Evolutionary conservation across 805 yeast genomes (phyloP).

Genomic region (Lipomyces anomalus): DNA sequence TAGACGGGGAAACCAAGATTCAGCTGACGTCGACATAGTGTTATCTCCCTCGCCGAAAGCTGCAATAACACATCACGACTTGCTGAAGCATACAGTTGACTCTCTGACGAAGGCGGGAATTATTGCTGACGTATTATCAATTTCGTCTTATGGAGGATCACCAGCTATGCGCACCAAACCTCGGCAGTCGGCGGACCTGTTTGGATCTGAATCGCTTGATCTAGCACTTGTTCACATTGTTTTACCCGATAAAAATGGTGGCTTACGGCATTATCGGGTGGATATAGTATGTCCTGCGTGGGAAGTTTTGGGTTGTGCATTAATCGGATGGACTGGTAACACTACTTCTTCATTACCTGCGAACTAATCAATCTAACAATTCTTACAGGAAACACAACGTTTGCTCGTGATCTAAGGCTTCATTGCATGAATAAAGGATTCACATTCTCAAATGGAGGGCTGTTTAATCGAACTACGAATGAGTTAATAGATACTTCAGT

Average conservation of each 20-base stretch:
- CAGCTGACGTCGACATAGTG: constrained; percentile 21
- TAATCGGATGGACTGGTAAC: constrained; percentile 27
- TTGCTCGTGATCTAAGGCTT: constrained; percentile 20
- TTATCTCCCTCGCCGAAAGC: constrained; percentile 7
- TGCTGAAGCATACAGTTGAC: constrained; percentile 8
- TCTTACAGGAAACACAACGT: constrained; percentile 19
- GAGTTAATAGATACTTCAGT: constrained; percentile 16
- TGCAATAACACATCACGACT: constrained; percentile 6
- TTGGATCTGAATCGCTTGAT: no score
- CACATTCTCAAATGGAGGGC: constrained; percentile 15
- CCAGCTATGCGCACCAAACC: not conserved
- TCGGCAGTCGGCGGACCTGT: no score
- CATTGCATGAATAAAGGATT: constrained; percentile 10
- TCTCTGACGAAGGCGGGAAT: constrained; percentile 8
- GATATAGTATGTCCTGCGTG: constrained; percentile 23
- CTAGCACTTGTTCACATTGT: constrained; percentile 18
- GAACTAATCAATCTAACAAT: not conserved
- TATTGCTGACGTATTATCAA: constrained; percentile 11
- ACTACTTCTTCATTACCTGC: not conserved
- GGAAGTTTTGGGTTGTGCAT: constrained; percentile 18
- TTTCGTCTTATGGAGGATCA: not conserved
- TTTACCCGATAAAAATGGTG: constrained; percentile 2
- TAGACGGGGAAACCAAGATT: constrained; percentile 16
- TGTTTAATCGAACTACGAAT: constrained; percentile 10
- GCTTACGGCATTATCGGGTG: constrained; percentile 14